Base-by-base conservation (phyloP, 2,329 filamentous ascomycete species). In the Dothideomycetes sp. region DNA sequence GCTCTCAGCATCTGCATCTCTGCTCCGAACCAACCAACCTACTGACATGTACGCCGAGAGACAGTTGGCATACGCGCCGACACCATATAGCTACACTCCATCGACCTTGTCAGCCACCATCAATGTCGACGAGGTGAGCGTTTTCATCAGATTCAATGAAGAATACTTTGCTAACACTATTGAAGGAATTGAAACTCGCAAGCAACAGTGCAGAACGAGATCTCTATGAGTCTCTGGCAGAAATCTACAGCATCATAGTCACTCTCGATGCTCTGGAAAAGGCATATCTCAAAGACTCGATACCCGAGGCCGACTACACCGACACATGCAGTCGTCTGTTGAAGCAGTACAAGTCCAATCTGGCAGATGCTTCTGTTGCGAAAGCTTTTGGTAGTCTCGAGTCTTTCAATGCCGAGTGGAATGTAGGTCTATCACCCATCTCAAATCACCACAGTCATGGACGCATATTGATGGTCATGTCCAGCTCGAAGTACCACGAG, bases 191-290 rank as follows among this genome's bases (percentile, higher is more conserved):
- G 52, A 94, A 94, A 64, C 75, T 98, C 45, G 79, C 86, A 35
- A 81, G 84, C 27, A 93, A 82, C 16, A 80, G 84, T 51, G 82
- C 84, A 28, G 89, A 96, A 65, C 81, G 89, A 46, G 88, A 98
- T 58, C 71, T 96, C 1, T 86, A 95, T 61, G 91, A 96, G 57
- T 96, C 91, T 1, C 77, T 98, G 11, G 91, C 89, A 41, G 91
- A 98, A 64, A 80, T 98, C 17, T 98, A 96, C 64, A 94, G 88
- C 65, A 96, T 98, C 51, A 89, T 98, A 25, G 76, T 95, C 47
- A 96, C 91, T 0, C 71, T 98, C 3, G 91, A 98, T 58, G 87
- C 93, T 49, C 75, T 98, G 2, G 91, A 98, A 57, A 94, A 93
- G 61, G 93, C 89, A 1, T 98, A 94, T 57, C 76, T 98, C 27